A percentile compares a stretch with the other conserved stretches of the same genome.
phyloP scores from a whole-genome alignment of 192 early-diverging fungal genomes.

The Lunasporangiospora selenospora region DNA sequence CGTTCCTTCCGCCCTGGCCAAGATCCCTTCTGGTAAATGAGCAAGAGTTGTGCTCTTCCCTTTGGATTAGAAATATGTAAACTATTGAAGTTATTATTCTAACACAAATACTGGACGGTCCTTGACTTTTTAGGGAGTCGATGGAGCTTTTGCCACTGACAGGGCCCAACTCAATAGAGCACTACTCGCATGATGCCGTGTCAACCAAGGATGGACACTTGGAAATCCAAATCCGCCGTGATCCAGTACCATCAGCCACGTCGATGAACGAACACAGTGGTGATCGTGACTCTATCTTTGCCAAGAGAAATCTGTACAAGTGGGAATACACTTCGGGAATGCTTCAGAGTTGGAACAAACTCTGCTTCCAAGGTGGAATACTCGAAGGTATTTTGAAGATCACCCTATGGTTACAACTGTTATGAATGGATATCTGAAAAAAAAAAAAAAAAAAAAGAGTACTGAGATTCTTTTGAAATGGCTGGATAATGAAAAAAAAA shows the following conservation, averaged over 20 bases:
- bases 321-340: constrained; percentile 59
- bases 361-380: constrained; percentile 67
- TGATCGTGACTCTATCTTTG: no score
- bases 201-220: constrained; percentile 57
- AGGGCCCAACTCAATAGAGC: constrained; percentile 58
- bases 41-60: constrained; percentile 60
- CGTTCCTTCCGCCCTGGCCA: constrained; percentile 60
- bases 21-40: constrained; percentile 58
- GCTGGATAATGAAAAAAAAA: no score
- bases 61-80: no score
- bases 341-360: constrained; percentile 71
- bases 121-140: constrained; percentile 53
- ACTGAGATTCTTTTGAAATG: neutral
- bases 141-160: constrained; percentile 64
- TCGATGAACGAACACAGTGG: no score
- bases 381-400: constrained; percentile 48
- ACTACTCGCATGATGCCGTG: constrained; percentile 59
- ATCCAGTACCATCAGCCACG: constrained; percentile 10
- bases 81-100: no score
- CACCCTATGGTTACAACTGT: neutral
- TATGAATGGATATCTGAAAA: no score
- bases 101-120: constrained; percentile 53
- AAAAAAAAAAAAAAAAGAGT: neutral
- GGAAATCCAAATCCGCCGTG: constrained; percentile 45
- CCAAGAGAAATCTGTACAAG: no score